Percentiles rank a stretch among this genome's conserved stretches.
Evolutionary conservation across 768 basidiomycete species (phyloP).

Genomic region (Suillus plorans): DNA sequence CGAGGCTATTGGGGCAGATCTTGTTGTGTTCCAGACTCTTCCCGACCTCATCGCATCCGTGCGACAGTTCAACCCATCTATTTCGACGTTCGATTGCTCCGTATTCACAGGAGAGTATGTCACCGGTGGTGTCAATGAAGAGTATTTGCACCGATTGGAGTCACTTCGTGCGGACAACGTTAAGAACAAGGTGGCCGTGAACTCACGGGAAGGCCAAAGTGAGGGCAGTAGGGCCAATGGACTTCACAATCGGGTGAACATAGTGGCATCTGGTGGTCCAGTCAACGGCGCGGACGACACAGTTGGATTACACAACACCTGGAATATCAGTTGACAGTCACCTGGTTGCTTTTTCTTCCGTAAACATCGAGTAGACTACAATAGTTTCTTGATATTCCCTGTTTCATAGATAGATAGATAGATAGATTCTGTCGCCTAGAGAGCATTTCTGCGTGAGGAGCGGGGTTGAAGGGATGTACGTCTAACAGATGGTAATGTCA

Average conservation of each 20-base stretch:
- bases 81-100: conserved; percentile 88
- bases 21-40: conserved; percentile 94
- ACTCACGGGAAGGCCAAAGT: conserved; percentile 20
- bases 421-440: neutral
- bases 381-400: neutral
- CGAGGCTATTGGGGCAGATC: conserved; percentile 84
- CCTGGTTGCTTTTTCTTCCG: too few relatives aligned
- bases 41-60: conserved; percentile 86
- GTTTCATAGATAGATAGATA: neutral
- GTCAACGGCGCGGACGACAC: conserved; percentile 70
- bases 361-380: neutral
- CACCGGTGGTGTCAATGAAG: conserved; percentile 87
- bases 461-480: neutral
- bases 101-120: conserved; percentile 97
- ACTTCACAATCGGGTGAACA: conserved; percentile 19
- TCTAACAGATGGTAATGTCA: neutral
- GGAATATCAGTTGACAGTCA: conserved; percentile 40
- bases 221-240: conserved; percentile 29
- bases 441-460: neutral
- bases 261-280: conserved; percentile 39
- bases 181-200: conserved; percentile 49
- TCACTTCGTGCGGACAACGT: conserved; percentile 78
- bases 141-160: conserved; percentile 76
- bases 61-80: conserved; percentile 74
- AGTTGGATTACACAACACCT: conserved; percentile 78